These are phyloP conservation scores for Strobilomyces echinocephalus DNA, from an alignment of 768 basidiomycete species.

Conservation along the genomic window DNA sequence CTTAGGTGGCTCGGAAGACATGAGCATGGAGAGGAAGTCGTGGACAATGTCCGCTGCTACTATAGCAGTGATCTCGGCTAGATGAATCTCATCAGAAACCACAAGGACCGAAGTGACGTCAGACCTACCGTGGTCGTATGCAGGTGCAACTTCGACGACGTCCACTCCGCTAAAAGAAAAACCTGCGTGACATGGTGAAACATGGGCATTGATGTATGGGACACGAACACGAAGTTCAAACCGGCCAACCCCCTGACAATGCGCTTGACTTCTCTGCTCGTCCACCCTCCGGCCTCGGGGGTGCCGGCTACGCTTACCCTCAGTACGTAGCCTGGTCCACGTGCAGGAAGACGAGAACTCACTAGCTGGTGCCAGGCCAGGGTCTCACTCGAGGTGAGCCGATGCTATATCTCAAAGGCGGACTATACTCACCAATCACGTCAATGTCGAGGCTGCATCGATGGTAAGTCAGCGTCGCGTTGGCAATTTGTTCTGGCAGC, in stretches of 20 bases:
- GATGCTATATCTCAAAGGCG: not conserved
- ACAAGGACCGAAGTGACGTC: not conserved
- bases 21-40: constrained; percentile 41
- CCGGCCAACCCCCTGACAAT: constrained; percentile 76
- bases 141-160: constrained; percentile 25
- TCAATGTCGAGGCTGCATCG: constrained; percentile 68
- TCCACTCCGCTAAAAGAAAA: constrained; percentile 17
- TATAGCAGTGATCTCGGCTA: constrained; percentile 39
- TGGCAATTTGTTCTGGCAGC: not conserved
- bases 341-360: constrained; percentile 24
- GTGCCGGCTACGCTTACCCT: constrained; percentile 56
- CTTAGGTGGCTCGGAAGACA: constrained; percentile 24
- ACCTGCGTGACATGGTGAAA: not conserved
- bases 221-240: constrained; percentile 66
- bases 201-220: too few species aligned
- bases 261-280: constrained; percentile 74
- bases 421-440: constrained; percentile 53
- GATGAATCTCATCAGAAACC: constrained; percentile 6
- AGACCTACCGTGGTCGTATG: constrained; percentile 23
- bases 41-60: constrained; percentile 44
- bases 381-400: constrained; percentile 42
- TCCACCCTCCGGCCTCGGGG: constrained; percentile 83
- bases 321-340: not conserved
- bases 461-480: not conserved
- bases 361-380: constrained; percentile 77